Conservation (phyloP, 108 stramenopile genomes). For the Stephanodiscus triporus region DNA sequence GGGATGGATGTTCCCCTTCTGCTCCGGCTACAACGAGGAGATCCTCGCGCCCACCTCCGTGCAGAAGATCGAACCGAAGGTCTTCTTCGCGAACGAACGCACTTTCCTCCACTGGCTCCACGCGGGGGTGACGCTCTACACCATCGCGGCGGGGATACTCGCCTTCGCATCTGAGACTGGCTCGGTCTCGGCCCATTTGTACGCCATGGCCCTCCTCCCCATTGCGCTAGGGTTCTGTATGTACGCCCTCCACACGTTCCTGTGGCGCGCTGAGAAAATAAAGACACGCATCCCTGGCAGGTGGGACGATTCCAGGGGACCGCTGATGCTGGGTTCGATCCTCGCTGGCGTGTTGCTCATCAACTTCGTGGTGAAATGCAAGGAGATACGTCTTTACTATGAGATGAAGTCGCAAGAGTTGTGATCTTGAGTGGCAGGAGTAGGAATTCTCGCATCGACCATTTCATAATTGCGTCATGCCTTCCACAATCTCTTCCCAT, state of each 20-base stretch:
- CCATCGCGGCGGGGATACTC: slow-evolving; percentile 84
- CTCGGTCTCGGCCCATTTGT: slow-evolving; percentile 68
- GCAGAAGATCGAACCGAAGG: slow-evolving; percentile 97
- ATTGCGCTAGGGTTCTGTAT: slow-evolving; percentile 80
- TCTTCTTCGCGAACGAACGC: slow-evolving; percentile 98
- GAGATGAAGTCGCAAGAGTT: not conserved
- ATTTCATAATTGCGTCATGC: too few species aligned
- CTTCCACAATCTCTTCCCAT: too few species aligned
- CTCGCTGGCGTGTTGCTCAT: slow-evolving; percentile 66
- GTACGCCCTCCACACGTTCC: slow-evolving; percentile 82
- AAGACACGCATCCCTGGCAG: slow-evolving; percentile 81
- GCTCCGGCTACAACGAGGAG: slow-evolving; percentile 66
- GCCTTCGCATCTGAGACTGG: slow-evolving; percentile 71
- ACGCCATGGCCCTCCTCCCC: slow-evolving; percentile 80
- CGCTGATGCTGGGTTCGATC: slow-evolving; percentile 68
- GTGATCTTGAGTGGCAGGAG: too few species aligned
- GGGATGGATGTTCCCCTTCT: slow-evolving; percentile 81
- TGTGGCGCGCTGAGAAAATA: slow-evolving; percentile 88
- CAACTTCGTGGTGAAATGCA: slow-evolving; percentile 76
- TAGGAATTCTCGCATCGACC: too few species aligned
- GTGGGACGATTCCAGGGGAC: slow-evolving; percentile 93
- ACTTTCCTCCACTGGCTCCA: slow-evolving; percentile 96
- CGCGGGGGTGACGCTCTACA: slow-evolving; percentile 79
- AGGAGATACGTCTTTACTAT: slow-evolving; percentile 33
- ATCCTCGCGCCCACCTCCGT: slow-evolving; percentile 84